Percentiles rank a stretch among this genome's conserved stretches.
These are phyloP conservation scores for Phaeosphaeria sp. DNA, from an alignment of 2,329 filamentous ascomycete genomes.

Conservation along the genomic window DNA sequence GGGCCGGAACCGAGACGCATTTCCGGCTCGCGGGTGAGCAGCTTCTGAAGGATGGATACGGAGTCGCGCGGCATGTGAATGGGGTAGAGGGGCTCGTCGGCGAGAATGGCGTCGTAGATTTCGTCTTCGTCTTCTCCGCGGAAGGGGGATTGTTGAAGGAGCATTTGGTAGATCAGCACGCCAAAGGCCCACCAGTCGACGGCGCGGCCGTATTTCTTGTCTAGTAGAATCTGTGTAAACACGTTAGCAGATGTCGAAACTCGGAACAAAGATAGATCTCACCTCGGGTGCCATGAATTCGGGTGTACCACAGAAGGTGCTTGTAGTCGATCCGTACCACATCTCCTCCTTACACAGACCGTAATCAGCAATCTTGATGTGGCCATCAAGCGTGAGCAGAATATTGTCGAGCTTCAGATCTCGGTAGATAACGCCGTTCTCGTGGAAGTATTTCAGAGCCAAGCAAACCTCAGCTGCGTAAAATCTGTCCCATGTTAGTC, in stretches of 20 bases:
- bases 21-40: conserved; percentile 93
- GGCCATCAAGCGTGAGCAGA: conserved; percentile 88
- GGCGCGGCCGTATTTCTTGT: conserved; percentile 97
- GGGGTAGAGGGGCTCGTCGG: conserved; percentile 95
- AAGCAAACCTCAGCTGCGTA: conserved; percentile 97
- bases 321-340: conserved; percentile 97
- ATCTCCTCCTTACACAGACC: conserved; percentile 99
- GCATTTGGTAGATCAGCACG: conserved; percentile 99
- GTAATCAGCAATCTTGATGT: conserved; percentile 99
- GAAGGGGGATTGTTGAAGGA: conserved; percentile 98
- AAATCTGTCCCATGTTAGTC: conserved; percentile 65
- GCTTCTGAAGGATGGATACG: conserved; percentile 95
- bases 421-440: conserved; percentile 97
- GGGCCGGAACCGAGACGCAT: conserved; percentile 90
- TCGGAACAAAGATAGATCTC: conserved; percentile 14
- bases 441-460: conserved; percentile 98
- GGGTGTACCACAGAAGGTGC: conserved; percentile 98
- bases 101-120: conserved; percentile 98
- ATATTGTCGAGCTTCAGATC: conserved; percentile 87
- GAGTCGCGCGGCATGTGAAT: conserved; percentile 99
- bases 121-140: conserved; percentile 98
- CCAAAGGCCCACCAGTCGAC: conserved; percentile 99
- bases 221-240: conserved; percentile 76
- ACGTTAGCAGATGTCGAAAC: not conserved
- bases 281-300: conserved; percentile 99